Evolutionary conservation across 345 rosid genomes (phyloP), one percentile per base, ranked within the genome.

Genomic region (Pistacia vera): DNA sequence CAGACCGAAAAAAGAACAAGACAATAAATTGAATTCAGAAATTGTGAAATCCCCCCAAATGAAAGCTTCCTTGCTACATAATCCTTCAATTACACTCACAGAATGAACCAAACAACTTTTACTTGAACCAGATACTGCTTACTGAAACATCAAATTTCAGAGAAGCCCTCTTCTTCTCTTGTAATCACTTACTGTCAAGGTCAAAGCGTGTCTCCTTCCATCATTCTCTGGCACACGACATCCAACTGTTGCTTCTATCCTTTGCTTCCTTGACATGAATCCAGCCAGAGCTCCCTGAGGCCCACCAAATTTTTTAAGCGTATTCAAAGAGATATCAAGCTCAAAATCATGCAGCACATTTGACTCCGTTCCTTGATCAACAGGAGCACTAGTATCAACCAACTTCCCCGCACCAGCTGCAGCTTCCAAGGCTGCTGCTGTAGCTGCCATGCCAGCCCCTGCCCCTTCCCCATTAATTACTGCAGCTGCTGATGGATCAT

Each of bases 141-240:
- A 46, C 5, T 4, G 33, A 3, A 51, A 20, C 30, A n/a, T n/a
- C 51, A 35, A 13, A 63, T 73, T 56, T 91, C 87, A 97, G 61
- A 97, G 92, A 77, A 97, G 98, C 65, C 99, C 98, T 82, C 97
- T 92, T 75, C 99, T 88, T 81, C 98, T 94, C 88, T 97, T 94
- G 94, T 97, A 97, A 77, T 94, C 99, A 65, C 99, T 84, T 59
- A 97, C 97, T 14, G 98, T 97, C 81, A 97, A 82, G 60, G 99
- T 94, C 77, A 92, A 85, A 51, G 88, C 89, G 75, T 91, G 98
- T 66, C 99, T 86, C 86, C 90, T 87, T 41, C 94, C 97, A 75
- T 94, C 98, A 74, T 94, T 90, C 84, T 97, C 98, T 0, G 85
- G 86, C 58, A 97, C 94, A 48, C 80, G 85, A 75, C 88, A 85